Evolutionary conservation across 805 yeast species (phyloP).

Genomic region (Lipomyces lipofer): DNA sequence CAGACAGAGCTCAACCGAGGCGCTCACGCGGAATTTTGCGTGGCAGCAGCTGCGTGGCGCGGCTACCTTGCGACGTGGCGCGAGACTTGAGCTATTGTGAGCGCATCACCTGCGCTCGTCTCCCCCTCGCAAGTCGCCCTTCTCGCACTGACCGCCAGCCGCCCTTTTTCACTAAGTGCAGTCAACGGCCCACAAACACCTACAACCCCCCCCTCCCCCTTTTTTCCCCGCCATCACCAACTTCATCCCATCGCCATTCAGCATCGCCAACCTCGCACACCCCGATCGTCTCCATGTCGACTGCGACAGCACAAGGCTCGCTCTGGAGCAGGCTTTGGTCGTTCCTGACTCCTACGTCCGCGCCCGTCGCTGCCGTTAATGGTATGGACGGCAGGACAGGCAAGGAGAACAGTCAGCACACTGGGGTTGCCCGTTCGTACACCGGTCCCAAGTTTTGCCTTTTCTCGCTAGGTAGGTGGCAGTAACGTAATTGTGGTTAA

Average conservation of each 20-base stretch:
- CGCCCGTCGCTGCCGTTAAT: not conserved
- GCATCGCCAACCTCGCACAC: not conserved
- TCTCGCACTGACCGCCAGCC: too few relatives aligned
- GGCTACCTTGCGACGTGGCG: too few relatives aligned
- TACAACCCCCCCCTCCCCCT: not conserved
- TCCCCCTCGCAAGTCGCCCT: too few relatives aligned
- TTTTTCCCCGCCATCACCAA: conserved; percentile 4
- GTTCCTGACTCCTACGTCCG: not conserved
- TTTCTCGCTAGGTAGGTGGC: conserved; percentile 1
- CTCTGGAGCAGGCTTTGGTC: not conserved
- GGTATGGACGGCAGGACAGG: not conserved
- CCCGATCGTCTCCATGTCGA: conserved; percentile 1
- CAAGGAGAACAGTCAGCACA: too few relatives aligned
- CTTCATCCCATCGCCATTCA: conserved; percentile 3
- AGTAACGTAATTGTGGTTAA: not conserved
- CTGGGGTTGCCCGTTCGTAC: not conserved
- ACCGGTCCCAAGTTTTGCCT: not conserved
- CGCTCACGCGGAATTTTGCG: too few relatives aligned
- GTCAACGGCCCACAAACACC: too few relatives aligned
- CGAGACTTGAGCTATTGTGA: too few relatives aligned
- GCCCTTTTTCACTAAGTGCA: too few relatives aligned
- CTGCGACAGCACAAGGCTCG: not conserved
- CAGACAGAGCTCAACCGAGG: too few relatives aligned
- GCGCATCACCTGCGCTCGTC: too few relatives aligned
- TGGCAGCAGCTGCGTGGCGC: too few relatives aligned